Evolutionary conservation across 352 stramenopile species (phyloP), one percentile per base, ranked within the genome.

Genomic region (Globisporangium paddicum): DNA sequence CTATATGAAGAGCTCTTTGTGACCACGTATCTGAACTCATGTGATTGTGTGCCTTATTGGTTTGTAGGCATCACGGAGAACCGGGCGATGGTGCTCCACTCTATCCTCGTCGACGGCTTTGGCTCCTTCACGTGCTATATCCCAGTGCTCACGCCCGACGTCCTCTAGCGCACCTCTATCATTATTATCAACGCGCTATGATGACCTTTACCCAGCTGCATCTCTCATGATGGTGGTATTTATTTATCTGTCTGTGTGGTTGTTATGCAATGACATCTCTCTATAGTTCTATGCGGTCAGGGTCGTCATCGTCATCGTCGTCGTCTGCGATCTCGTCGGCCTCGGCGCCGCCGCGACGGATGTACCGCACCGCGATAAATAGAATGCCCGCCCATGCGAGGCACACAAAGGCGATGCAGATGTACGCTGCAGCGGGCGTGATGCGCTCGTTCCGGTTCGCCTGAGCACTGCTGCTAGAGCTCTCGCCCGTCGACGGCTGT

Each of bases 81-180:
- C 56, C 73, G 70, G 37, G 84, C 82, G 13, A 80, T 94, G 60
- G 84, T 92, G 38, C 56, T 94, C 49, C 84, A 94, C 63, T 80
- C 77, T 8, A 89, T 94, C 64, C 66, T 94, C 8, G 60, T 83
- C 25, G 80, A 92, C 55, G 72, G 65, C 46, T 92, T 92, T 48
- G 84, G 84, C 4, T 91, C 84, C 5, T 79, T 94, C 61, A 94
- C 84, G 51, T 92, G 84, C 66, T 94, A 94, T 57, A 69, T 91
- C 28, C 84, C 84, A 7, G 80, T 90, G 19, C 74, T 90, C 44
- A 87, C 80, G 10, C 80, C 78, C 11, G 80, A 88, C 66, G 62
- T 71, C 44, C 55, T 71, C 13, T 73, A 64, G 48, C 16, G 23
- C 25, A 7, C 23, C 8, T 26, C 19, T 54, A 54, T 46, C 11